Percentiles rank a stretch among this genome's conserved stretches.
Evolutionary conservation across 768 basidiomycete genomes (phyloP).

Genomic region (Kwoniella sp.): DNA sequence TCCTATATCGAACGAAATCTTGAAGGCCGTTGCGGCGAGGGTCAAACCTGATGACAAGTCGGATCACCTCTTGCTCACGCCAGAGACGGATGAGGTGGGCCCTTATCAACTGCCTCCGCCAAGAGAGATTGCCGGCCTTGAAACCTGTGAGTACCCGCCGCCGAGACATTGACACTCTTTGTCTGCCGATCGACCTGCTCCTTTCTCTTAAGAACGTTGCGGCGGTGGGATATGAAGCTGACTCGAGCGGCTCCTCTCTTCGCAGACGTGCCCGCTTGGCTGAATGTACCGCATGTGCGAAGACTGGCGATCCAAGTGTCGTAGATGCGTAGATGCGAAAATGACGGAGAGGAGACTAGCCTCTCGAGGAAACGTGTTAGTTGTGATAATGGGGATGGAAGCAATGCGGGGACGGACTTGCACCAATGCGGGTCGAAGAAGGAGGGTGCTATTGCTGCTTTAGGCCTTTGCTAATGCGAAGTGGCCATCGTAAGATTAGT

Average conservation of each 20-base stretch:
- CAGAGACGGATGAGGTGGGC: constrained; percentile 96
- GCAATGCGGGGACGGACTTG: background rate
- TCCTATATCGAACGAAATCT: constrained; percentile 94
- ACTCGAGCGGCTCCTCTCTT: background rate
- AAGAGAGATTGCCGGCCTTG: constrained; percentile 90
- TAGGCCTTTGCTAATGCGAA: no score
- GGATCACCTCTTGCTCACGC: constrained; percentile 91
- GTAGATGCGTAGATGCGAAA: no score
- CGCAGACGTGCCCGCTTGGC: constrained; percentile 50
- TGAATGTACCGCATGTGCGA: constrained; percentile 48
- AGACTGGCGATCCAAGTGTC: constrained; percentile 44
- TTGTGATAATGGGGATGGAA: background rate
- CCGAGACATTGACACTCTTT: no score
- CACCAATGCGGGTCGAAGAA: no score
- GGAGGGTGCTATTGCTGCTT: no score
- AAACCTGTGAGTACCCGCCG: constrained; percentile 77
- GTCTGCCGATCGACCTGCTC: no score
- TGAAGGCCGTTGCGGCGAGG: constrained; percentile 92
- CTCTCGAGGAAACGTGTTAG: no score
- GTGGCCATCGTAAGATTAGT: no score
- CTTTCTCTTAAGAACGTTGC: background rate
- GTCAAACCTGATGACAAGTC: constrained; percentile 95
- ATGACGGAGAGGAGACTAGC: no score
- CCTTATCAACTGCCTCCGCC: constrained; percentile 80
- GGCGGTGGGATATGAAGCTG: background rate